Base-by-base conservation (phyloP, 2,329 filamentous ascomycete species). In the Ophiostoma perfectum region DNA sequence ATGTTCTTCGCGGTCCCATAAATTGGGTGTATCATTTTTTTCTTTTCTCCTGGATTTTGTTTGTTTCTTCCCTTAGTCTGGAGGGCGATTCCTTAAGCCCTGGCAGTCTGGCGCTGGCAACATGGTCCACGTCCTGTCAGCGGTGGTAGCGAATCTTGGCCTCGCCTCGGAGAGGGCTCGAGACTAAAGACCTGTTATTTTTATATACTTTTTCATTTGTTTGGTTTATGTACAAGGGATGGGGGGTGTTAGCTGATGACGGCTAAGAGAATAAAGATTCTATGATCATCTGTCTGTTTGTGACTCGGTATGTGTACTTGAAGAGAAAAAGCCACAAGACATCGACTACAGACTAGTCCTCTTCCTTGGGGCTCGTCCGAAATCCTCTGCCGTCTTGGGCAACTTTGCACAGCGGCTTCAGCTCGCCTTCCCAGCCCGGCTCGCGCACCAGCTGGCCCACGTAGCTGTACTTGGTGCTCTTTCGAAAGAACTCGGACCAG, bases 401-500 rank as follows among this genome's bases (percentile, higher is more conserved):
- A 73, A 81, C 78, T 74, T 86, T 85, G 79, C 93, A 97, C 73
- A 97, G 79, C 16, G 63, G 42, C 63, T 64, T 64, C 4, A 47
- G n/a, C 42, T 64, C 63, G 63, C 85, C 86, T 75, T 89, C 83
- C 81, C 88, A 89, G 36, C 78, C 82, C 38, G 80, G 81, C 69
- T 86, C 83, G 70, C 86, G 82, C 77, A 86, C 83, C 14, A 98
- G 86, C 76, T 83, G 86, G 3, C 95, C 95, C 4, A 96, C 90
- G 78, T 86, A 86, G 71, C 86, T 86, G 79, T 98, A 98, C 80
- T 92, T 92, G 75, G 89, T 85, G 76, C 87, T 91, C 68, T 89
- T 90, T 69, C 79, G 83, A 75, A 97, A 98, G 80, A 98, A 92
- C 66, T 85, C 82, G 70, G 90, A 87, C 95, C 93, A 98, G 78